Base-by-base conservation (phyloP, 306 rosid species). In the Abrus pulchellus region DNA sequence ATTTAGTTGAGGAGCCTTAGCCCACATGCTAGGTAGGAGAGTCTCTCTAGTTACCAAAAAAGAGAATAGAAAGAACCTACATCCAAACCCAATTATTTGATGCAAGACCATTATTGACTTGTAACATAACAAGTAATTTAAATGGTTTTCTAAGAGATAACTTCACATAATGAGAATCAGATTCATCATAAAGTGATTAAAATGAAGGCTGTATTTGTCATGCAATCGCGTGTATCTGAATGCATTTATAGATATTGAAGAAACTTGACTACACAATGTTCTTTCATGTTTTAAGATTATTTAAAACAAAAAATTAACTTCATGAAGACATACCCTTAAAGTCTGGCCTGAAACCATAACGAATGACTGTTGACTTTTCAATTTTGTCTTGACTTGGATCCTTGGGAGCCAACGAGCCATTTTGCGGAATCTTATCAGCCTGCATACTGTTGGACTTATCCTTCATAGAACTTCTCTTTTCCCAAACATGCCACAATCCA, bases 271-370 rank as follows among this genome's bases (percentile, higher is more conserved):
- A 41, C 66, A 62, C 6, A 61, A 33, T 43, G 43, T 61, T 44
- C 40, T 60, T 7, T 48, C 30, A 62, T 70, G 48, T 40, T 81
- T 49, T 14, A 76, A 57, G 52, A 68, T 69, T 12, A 52, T 63
- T 77, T 62, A 40, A 2, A 50, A 8, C 27, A 77, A 32, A 47
- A 44, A 55, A 29, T 5, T 4, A 48, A 38, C 20, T 77, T 68
- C 48, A 50, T 68, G 49, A 41, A 65, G 78, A 47, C 73, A 79
- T 86, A 90, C 99, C 97, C 78, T 82, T 88, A 70, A 94, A 94
- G 69, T 94, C 85, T 9, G 99, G 99, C 82, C 97, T 86, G 27
- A 82, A 68, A 60, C 99, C 99, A 72, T 93, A 94, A 3, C 80
- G 65, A 57, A 79, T n/a, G 38, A 41, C 56, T 5, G 89, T 82